These are phyloP conservation scores for Nannizziopsis barbatae DNA, from an alignment of 2,329 filamentous ascomycete genomes.

Conservation along the genomic window DNA sequence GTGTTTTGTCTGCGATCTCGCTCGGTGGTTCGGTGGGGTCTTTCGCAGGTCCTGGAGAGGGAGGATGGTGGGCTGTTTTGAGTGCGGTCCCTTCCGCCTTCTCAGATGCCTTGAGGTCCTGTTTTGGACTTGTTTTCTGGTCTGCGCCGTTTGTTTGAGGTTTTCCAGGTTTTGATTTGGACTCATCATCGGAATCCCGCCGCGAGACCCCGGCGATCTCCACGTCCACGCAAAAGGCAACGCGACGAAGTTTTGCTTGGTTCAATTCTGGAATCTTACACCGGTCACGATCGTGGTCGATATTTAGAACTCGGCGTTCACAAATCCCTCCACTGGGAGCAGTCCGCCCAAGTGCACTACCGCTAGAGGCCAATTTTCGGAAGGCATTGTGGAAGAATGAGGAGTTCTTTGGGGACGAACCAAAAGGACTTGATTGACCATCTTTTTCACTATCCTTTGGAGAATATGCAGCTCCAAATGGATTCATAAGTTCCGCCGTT, in stretches of 20 bases:
- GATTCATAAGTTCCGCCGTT: constrained; percentile 28
- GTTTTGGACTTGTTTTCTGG: constrained; percentile 5
- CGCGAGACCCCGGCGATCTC: constrained; percentile 84
- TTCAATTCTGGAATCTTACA: constrained; percentile 71
- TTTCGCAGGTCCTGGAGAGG: constrained; percentile 1
- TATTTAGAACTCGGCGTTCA: constrained; percentile 63
- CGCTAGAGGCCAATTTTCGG: constrained; percentile 58
- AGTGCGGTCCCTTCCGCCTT: constrained; percentile 63
- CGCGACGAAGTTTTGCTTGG: constrained; percentile 67
- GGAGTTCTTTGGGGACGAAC: constrained; percentile 58
- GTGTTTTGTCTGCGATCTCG: constrained; percentile 17
- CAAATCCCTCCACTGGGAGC: constrained; percentile 50
- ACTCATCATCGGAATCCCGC: constrained; percentile 52
- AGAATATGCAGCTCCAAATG: constrained; percentile 35
- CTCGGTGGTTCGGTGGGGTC: constrained; percentile 22
- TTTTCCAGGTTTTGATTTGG: constrained; percentile 21
- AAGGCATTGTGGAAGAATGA: constrained; percentile 73
- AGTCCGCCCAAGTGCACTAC: constrained; percentile 42
- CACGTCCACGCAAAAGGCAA: constrained; percentile 93
- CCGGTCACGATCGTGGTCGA: constrained; percentile 67
- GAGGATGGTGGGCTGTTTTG: constrained; percentile 48
- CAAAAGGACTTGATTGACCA: constrained; percentile 24
- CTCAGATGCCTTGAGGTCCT: constrained; percentile 27
- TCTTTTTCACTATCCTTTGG: constrained; percentile 36
- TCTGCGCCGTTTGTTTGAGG: constrained; percentile 3